phyloP scores from a whole-genome alignment of 805 yeast species.

The Ogataea chonburiensis region DNA sequence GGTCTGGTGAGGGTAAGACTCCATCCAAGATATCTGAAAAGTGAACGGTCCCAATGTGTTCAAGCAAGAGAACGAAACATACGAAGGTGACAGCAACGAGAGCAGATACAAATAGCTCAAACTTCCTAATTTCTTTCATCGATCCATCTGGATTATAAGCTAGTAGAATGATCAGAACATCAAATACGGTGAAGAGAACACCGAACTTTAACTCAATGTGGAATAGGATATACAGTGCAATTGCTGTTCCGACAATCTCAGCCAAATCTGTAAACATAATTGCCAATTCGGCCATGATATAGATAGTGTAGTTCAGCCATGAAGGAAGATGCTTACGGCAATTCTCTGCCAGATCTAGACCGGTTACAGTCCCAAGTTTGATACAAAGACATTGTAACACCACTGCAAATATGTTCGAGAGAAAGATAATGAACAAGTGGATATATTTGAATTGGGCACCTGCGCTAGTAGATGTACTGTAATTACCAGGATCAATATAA shows the following conservation, averaged over 20 bases:
- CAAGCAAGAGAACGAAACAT: slow-evolving; percentile 72
- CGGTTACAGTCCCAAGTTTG: slow-evolving; percentile 86
- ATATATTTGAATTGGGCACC: slow-evolving; percentile 80
- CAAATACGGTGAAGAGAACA: slow-evolving; percentile 75
- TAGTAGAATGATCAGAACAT: slow-evolving; percentile 72
- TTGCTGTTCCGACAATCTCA: slow-evolving; percentile 92
- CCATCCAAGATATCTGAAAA: slow-evolving; percentile 58
- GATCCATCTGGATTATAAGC: slow-evolving; percentile 80
- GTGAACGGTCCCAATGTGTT: slow-evolving; percentile 54
- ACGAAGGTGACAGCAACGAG: slow-evolving; percentile 72
- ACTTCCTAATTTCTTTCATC: slow-evolving; percentile 68
- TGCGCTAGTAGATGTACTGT: slow-evolving; percentile 83
- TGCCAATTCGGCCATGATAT: slow-evolving; percentile 77
- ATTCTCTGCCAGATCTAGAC: slow-evolving; percentile 82
- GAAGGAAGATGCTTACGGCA: slow-evolving; percentile 70
- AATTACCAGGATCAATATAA: slow-evolving; percentile 93
- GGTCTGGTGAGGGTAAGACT: slow-evolving; percentile 61
- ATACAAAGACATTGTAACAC: slow-evolving; percentile 80
- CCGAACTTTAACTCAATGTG: slow-evolving; percentile 73
- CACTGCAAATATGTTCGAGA: slow-evolving; percentile 84
- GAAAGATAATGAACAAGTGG: slow-evolving; percentile 65
- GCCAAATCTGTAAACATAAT: slow-evolving; percentile 92
- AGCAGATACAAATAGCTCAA: slow-evolving; percentile 71
- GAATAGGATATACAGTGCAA: slow-evolving; percentile 74
- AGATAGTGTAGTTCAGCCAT: slow-evolving; percentile 62